Evolutionary conservation across 495 filamentous ascomycete species (phyloP).

Genomic region (Parachaetomium inaequale): DNA sequence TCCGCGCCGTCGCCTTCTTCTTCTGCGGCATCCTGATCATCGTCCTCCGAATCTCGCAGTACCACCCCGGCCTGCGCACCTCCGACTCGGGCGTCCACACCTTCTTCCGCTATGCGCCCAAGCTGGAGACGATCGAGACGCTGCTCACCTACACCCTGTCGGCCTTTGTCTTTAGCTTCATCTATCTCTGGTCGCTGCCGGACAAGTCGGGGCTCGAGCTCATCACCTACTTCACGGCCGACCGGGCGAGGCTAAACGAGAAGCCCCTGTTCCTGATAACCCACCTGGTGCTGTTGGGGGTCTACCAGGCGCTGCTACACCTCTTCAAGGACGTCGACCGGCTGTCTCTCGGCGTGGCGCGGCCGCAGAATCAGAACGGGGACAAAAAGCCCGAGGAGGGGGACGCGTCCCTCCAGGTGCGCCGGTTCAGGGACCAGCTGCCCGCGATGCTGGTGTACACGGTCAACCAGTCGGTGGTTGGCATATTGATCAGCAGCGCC

Average conservation of each 20-base stretch:
- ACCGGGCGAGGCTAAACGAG: slow-evolving; percentile 82
- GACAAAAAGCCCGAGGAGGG: slow-evolving; percentile 26
- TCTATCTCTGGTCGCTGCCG: slow-evolving; percentile 76
- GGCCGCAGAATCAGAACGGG: slow-evolving; percentile 22
- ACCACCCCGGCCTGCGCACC: slow-evolving; percentile 73
- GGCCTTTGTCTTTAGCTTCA: slow-evolving; percentile 73
- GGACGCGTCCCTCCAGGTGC: slow-evolving; percentile 24
- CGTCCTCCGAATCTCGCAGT: slow-evolving; percentile 78
- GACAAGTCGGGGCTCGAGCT: slow-evolving; percentile 62
- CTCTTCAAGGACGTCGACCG: slow-evolving; percentile 71
- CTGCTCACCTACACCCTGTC: slow-evolving; percentile 70
- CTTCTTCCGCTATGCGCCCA: slow-evolving; percentile 52
- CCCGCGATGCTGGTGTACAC: slow-evolving; percentile 32
- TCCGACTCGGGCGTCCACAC: slow-evolving; percentile 63
- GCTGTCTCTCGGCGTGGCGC: slow-evolving; percentile 50
- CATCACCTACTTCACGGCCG: slow-evolving; percentile 62
- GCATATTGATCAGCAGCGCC: slow-evolving; percentile 49
- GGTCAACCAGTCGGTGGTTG: slow-evolving; percentile 41
- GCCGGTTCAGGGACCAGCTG: slow-evolving; percentile 33
- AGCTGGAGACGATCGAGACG: slow-evolving; percentile 61
- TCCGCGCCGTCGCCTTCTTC: slow-evolving; percentile 75
- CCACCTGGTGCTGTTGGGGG: slow-evolving; percentile 62
- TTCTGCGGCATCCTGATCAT: slow-evolving; percentile 63
- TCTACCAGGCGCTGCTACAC: slow-evolving; percentile 66
- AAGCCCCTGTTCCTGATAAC: slow-evolving; percentile 75